Percentiles rank a stretch among this genome's conserved stretches.
Evolutionary conservation across 2,329 filamentous ascomycete species (phyloP).

Genomic region (Exophiala aquamarina): DNA sequence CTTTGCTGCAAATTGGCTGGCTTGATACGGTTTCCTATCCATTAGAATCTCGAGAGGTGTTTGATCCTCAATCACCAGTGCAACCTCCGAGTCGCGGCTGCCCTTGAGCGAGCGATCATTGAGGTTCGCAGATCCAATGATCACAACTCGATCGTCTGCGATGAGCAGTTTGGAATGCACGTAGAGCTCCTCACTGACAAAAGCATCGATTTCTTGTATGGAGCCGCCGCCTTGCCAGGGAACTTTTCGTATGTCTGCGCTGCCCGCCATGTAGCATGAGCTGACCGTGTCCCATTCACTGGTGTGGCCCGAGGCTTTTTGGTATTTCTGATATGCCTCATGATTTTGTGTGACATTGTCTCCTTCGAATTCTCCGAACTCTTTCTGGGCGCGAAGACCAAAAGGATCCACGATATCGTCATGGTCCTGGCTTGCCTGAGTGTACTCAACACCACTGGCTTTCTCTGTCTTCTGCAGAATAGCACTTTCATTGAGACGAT

Average conservation of each 20-base stretch:
- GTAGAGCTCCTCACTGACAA: constrained; percentile 63
- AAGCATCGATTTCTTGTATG: constrained; percentile 59
- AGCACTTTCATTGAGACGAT: constrained; percentile 66
- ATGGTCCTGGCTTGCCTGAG: constrained; percentile 42
- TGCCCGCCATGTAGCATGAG: constrained; percentile 78
- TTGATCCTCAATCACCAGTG: constrained; percentile 84
- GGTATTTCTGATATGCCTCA: constrained; percentile 64
- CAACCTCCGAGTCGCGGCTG: constrained; percentile 85
- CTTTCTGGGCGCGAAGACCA: constrained; percentile 6
- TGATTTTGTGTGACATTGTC: neutral
- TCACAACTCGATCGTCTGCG: constrained; percentile 77
- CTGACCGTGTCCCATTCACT: constrained; percentile 72
- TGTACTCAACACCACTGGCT: constrained; percentile 43
- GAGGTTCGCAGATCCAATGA: constrained; percentile 85
- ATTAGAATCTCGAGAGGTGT: constrained; percentile 69
- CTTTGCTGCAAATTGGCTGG: constrained; percentile 77
- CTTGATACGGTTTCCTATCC: constrained; percentile 74
- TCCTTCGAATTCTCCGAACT: constrained; percentile 26
- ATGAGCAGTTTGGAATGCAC: constrained; percentile 66
- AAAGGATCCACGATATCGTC: constrained; percentile 49
- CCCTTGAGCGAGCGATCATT: constrained; percentile 89
- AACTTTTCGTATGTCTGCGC: constrained; percentile 65
- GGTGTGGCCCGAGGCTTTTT: constrained; percentile 62
- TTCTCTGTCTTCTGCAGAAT: constrained; percentile 38
- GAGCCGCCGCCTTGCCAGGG: constrained; percentile 57